Base-by-base conservation (phyloP, 192 early-diverging fungal species). In the Haplosporangium gracile region DNA sequence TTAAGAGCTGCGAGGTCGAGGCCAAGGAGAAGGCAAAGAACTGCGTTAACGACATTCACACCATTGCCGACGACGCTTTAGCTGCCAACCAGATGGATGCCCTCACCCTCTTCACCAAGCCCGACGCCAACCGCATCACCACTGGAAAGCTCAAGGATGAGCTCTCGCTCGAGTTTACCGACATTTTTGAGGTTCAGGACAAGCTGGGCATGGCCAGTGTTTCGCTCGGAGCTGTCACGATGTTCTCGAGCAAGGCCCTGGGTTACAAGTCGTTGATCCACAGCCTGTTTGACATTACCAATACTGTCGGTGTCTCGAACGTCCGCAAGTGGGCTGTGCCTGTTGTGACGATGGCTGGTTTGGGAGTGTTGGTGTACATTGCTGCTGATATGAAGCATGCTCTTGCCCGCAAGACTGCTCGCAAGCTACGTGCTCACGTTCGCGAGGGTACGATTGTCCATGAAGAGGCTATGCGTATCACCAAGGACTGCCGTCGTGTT, bases 351-450 rank as follows among this genome's bases (percentile, higher is more conserved):
- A 43, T 93, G 87, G 89, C 92, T 87, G 85, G 92, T 82, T 20
- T 93, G 68, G 94, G 95, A 68, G 84, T 92, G 0, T 71, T 92
- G 39, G 82, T 93, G 34, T 96, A 95, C 77, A 83, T 96, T 70
- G 88, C 94, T 9, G 88, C 90, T 10, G 95, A 96, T 47, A 93
- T 95, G 91, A 93, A 93, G 74, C 88, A 90, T 42, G 94, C 92
- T 0, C 90, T 96, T 77, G 91, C 94, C 43, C 93, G 94, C 88
- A 95, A 95, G 87, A 90, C 95, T 70, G 90, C 93, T 18, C 86
- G 89, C 80, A 94, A 93, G 70, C 82, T 94, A 51, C 88, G 88
- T 76, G 81, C 87, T 63, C 81, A 89, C 63, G 76, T 91, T 68
- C 78, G 89, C 73, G 89, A 92, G 32, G 75, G 87, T 8, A 72